Percentiles rank a stretch among this genome's conserved stretches.
phyloP scores from a whole-genome alignment of 495 filamentous ascomycete genomes.

The Apodospora peruviana region DNA sequence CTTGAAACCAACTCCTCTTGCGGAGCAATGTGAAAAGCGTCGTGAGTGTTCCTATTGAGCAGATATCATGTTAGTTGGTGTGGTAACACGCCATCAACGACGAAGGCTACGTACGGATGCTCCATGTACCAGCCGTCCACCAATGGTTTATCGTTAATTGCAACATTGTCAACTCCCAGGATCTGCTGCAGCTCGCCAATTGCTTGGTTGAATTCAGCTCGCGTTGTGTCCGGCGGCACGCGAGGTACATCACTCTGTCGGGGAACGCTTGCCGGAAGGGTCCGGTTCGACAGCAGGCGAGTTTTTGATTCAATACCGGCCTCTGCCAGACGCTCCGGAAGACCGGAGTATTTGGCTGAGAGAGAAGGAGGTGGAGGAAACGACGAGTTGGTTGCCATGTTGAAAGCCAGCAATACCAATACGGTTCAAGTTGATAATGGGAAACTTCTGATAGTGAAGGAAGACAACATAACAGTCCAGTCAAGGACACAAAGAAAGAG shows the following conservation, averaged over 20 bases:
- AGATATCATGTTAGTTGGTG: background rate
- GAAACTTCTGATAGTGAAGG: no score
- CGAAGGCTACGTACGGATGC: constrained; percentile 32
- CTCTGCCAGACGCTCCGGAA: constrained; percentile 22
- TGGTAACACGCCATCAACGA: background rate
- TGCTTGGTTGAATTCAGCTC: constrained; percentile 29
- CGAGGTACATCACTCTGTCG: constrained; percentile 20
- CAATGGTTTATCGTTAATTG: constrained; percentile 35
- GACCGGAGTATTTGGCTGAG: constrained; percentile 20
- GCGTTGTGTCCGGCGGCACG: constrained; percentile 35
- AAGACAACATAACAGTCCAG: no score
- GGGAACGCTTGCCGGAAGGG: constrained; percentile 25
- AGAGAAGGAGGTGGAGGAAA: constrained; percentile 1
- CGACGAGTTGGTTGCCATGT: background rate
- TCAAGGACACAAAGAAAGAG: no score
- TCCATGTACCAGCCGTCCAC: constrained; percentile 45
- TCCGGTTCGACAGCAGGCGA: constrained; percentile 26
- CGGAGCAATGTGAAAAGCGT: constrained; percentile 38
- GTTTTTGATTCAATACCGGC: constrained; percentile 24
- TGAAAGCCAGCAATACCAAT: background rate
- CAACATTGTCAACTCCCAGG: constrained; percentile 33
- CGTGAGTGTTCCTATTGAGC: constrained; percentile 31
- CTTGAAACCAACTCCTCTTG: constrained; percentile 39
- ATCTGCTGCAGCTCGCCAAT: constrained; percentile 26
- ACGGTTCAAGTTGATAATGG: no score